Evolutionary conservation across 345 rosid species (phyloP).

Genomic region (Carallia brachiata): DNA sequence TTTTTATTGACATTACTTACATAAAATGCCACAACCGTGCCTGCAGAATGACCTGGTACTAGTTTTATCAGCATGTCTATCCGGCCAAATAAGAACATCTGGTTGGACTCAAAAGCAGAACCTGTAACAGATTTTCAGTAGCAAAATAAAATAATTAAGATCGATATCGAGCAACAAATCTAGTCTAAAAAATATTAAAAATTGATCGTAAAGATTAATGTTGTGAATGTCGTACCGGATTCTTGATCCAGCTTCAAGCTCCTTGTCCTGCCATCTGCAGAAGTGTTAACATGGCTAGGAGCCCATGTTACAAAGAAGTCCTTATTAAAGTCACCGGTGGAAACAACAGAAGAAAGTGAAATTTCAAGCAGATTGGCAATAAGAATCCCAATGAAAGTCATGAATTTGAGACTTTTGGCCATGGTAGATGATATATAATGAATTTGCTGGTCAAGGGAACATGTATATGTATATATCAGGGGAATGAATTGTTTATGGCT

Average conservation of each 20-base stretch:
- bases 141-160: background rate
- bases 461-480: background rate
- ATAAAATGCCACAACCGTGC: slow-evolving; percentile 75
- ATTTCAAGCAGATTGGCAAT: slow-evolving; percentile 26
- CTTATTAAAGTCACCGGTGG: slow-evolving; percentile 55
- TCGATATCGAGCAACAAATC: background rate
- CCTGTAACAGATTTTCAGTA: slow-evolving; percentile 33
- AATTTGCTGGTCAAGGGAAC: background rate
- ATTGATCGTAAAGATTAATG: background rate
- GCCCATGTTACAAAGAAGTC: slow-evolving; percentile 81
- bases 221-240: slow-evolving; percentile 45
- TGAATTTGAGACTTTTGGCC: slow-evolving; percentile 12
- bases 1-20: slow-evolving; percentile 34
- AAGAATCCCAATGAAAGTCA: slow-evolving; percentile 19
- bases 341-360: slow-evolving; percentile 53
- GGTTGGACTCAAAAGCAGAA: slow-evolving; percentile 64
- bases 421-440: slow-evolving; percentile 7
- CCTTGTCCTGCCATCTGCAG: slow-evolving; percentile 59
- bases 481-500: background rate
- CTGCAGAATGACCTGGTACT: slow-evolving; percentile 76
- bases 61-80: slow-evolving; percentile 79
- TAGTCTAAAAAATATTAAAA: background rate
- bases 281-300: slow-evolving; percentile 66
- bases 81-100: slow-evolving; percentile 70
- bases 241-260: slow-evolving; percentile 70